These are phyloP conservation scores for Escallonia rubra DNA, from an alignment of 129 eudicot species.

Conservation along the genomic window DNA sequence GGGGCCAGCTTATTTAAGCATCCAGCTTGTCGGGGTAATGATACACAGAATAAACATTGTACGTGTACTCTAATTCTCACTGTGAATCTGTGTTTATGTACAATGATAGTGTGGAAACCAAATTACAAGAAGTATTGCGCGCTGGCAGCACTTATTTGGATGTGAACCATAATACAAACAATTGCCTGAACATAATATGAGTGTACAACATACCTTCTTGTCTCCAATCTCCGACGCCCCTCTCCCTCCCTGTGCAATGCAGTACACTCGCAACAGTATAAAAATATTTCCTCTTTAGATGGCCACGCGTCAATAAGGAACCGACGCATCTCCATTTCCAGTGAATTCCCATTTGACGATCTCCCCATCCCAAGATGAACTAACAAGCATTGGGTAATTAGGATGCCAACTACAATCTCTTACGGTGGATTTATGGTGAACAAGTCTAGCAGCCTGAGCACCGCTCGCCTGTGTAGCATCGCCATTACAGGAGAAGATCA, in stretches of 20 bases:
- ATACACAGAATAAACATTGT: not conserved
- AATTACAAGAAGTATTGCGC: no score
- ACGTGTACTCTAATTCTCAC: not conserved
- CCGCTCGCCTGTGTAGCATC: slow-evolving; percentile 54
- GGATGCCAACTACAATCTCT: slow-evolving; percentile 98
- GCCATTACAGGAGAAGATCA: not conserved
- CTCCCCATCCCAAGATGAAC: slow-evolving; percentile 90
- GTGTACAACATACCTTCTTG: slow-evolving; percentile 2
- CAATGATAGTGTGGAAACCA: no score
- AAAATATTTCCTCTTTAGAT: no score
- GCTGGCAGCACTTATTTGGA: no score
- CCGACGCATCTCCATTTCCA: slow-evolving; percentile 35
- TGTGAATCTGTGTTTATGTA: not conserved
- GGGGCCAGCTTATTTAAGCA: no score
- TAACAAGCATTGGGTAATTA: slow-evolving; percentile 68
- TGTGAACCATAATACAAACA: not conserved
- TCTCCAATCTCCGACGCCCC: not conserved
- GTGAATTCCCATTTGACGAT: slow-evolving; percentile 81
- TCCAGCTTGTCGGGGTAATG: no score
- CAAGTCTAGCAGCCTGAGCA: slow-evolving; percentile 57
- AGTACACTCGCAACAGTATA: no score
- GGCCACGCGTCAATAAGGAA: slow-evolving; percentile 7
- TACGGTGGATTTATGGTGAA: slow-evolving; percentile 72
- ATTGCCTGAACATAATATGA: not conserved
- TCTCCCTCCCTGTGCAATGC: no score